These are phyloP conservation scores for Termitomyces sp. DNA, from an alignment of 768 basidiomycete species.

Conservation along the genomic window DNA sequence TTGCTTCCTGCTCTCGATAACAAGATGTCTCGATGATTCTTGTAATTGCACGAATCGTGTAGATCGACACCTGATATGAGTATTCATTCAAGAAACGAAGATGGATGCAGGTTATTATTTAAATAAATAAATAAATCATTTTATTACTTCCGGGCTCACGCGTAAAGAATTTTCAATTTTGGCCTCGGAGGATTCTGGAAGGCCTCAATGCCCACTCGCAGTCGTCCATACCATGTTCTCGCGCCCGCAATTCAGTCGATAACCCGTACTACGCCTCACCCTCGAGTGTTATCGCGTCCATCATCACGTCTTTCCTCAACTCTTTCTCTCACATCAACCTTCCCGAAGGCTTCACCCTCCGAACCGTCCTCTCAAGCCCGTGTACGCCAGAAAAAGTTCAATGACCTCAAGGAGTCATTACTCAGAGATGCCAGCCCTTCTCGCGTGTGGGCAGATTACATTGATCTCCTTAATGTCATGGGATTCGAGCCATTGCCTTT, in stretches of 20 bases:
- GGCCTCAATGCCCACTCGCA: slow-evolving; percentile 22
- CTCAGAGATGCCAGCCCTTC: slow-evolving; percentile 35
- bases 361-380: slow-evolving; percentile 7
- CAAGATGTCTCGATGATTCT: too few species aligned
- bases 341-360: slow-evolving; percentile 1
- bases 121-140: too few species aligned
- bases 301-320: slow-evolving; percentile 9
- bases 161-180: slow-evolving; percentile 11
- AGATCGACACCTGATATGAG: not conserved
- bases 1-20: not conserved
- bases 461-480: slow-evolving; percentile 46
- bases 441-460: slow-evolving; percentile 64
- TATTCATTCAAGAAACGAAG: too few species aligned
- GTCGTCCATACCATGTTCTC: slow-evolving; percentile 15
- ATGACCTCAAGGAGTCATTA: slow-evolving; percentile 30
- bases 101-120: too few species aligned
- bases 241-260: slow-evolving; percentile 16
- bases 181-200: too few species aligned
- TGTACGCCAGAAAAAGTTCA: slow-evolving; percentile 16
- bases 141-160: not conserved
- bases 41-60: not conserved
- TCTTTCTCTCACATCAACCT: slow-evolving; percentile 8
- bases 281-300: not conserved
- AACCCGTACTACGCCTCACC: slow-evolving; percentile 8
- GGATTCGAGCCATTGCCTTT: slow-evolving; percentile 53